These are phyloP conservation scores for Yamadazyma endophytica DNA, from an alignment of 805 yeast genomes.

Conservation along the genomic window DNA sequence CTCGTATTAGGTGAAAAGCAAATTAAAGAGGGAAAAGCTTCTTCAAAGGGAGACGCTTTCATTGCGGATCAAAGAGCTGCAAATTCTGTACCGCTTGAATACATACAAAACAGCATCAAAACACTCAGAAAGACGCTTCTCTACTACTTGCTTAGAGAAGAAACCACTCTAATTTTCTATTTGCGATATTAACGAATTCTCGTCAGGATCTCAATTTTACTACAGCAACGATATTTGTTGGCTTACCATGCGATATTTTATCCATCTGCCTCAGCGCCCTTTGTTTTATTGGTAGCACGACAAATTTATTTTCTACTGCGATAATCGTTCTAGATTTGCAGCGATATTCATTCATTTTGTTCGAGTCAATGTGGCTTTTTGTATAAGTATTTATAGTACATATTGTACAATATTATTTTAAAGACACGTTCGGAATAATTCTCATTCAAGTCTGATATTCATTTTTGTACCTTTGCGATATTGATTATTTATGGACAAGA, in stretches of 20 bases:
- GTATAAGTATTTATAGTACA: not conserved
- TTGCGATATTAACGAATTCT: no score
- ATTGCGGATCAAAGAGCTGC: slow-evolving; percentile 5
- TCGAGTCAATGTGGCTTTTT: slow-evolving; percentile 1
- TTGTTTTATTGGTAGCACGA: slow-evolving; percentile 3
- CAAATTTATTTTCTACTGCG: slow-evolving; percentile 3
- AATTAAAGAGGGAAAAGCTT: no score
- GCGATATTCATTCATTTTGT: slow-evolving; percentile 1
- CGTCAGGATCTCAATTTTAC: no score
- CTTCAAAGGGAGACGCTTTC: slow-evolving; percentile 2
- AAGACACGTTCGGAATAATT: not conserved
- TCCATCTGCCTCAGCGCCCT: slow-evolving; percentile 1
- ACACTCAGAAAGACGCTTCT: slow-evolving; percentile 4
- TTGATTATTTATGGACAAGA: not conserved
- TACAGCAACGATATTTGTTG: no score
- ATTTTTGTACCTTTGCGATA: slow-evolving; percentile 1
- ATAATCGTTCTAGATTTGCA: not conserved
- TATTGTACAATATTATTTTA: slow-evolving; percentile 3
- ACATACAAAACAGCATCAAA: slow-evolving; percentile 5
- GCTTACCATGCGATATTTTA: no score
- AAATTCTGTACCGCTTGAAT: slow-evolving; percentile 7
- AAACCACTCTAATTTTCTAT: slow-evolving; percentile 1
- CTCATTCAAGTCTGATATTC: not conserved
- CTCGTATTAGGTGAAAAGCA: slow-evolving; percentile 7
- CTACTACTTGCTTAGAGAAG: slow-evolving; percentile 4